Conservation (phyloP, 495 filamentous ascomycete species). For the Lasiosphaeria hispida region DNA sequence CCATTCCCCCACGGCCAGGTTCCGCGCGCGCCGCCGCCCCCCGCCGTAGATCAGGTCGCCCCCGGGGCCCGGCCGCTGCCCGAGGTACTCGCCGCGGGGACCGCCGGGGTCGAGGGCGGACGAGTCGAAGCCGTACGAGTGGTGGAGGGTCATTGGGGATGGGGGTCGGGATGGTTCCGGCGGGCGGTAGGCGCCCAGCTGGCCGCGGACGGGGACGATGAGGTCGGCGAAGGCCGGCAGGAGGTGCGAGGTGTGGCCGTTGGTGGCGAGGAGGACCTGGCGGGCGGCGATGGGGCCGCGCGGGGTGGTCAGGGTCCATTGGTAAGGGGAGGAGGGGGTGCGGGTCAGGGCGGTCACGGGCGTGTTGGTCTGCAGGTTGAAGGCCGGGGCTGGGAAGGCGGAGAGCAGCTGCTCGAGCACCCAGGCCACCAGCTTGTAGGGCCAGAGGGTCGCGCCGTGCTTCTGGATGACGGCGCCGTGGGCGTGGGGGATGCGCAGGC, state of each 20-base stretch:
- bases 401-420: conserved; percentile 58
- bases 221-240: conserved; percentile 66
- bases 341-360: conserved; percentile 53
- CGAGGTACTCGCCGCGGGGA: conserved; percentile 67
- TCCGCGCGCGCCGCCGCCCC: conserved; percentile 35
- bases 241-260: conserved; percentile 72
- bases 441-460: conserved; percentile 61
- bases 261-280: conserved; percentile 72
- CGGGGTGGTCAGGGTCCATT: conserved; percentile 59
- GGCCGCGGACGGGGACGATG: conserved; percentile 73
- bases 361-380: conserved; percentile 75
- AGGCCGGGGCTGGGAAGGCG: conserved; percentile 20
- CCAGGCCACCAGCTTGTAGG: conserved; percentile 73
- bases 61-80: conserved; percentile 54
- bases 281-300: conserved; percentile 58
- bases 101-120: conserved; percentile 37
- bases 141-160: conserved; percentile 23
- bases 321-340: not conserved
- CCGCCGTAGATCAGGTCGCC: conserved; percentile 60
- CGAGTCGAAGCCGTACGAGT: conserved; percentile 58
- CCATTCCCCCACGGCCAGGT: conserved; percentile 53
- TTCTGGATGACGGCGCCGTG: conserved; percentile 47
- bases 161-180: conserved; percentile 30
- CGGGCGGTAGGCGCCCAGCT: conserved; percentile 68
- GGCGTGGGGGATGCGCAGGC: conserved; percentile 37